Evolutionary conservation across 2,329 filamentous ascomycete species (phyloP).

Genomic region (Epichloe coenophiala): DNA sequence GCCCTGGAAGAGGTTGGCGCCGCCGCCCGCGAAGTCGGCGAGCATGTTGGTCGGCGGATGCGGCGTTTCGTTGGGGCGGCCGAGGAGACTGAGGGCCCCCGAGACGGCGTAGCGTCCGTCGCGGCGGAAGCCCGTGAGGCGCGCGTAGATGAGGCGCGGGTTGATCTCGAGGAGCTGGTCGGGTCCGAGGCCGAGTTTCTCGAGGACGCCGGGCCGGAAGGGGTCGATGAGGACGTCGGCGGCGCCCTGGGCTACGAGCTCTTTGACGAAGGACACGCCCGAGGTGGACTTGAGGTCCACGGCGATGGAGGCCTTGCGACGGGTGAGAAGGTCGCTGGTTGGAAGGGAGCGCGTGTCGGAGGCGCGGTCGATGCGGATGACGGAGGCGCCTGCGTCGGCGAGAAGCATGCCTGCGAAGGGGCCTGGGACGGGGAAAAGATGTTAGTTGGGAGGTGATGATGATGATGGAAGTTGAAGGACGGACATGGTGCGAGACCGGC

Average conservation of each 20-base stretch:
- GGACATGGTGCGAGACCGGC: conserved; percentile 49
- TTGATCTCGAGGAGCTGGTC: conserved; percentile 53
- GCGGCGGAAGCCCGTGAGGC: conserved; percentile 81
- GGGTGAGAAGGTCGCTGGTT: conserved; percentile 62
- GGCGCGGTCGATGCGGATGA: conserved; percentile 71
- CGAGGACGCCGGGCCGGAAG: conserved; percentile 81
- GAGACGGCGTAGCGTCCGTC: conserved; percentile 78
- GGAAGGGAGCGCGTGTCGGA: conserved; percentile 17
- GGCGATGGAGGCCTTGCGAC: conserved; percentile 67
- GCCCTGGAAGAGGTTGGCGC: conserved; percentile 67
- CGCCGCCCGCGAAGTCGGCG: conserved; percentile 84
- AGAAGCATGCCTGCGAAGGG: conserved; percentile 83
- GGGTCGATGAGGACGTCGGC: conserved; percentile 90
- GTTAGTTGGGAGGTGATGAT: background rate
- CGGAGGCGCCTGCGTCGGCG: conserved; percentile 76
- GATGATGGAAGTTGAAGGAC: conserved; percentile 2
- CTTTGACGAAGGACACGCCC: conserved; percentile 53
- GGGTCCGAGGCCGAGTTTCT: conserved; percentile 69
- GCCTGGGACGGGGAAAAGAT: conserved; percentile 32
- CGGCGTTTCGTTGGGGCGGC: conserved; percentile 54
- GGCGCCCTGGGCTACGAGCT: conserved; percentile 53
- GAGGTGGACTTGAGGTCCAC: conserved; percentile 60
- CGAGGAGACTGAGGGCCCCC: conserved; percentile 71
- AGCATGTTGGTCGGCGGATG: conserved; percentile 73
- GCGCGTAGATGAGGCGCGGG: conserved; percentile 63